A percentile compares a stretch with the other conserved stretches of the same genome.
Evolutionary conservation across 1,284 basidiomycete species (phyloP).

Genomic region (Cryptococcus depauperatus): DNA sequence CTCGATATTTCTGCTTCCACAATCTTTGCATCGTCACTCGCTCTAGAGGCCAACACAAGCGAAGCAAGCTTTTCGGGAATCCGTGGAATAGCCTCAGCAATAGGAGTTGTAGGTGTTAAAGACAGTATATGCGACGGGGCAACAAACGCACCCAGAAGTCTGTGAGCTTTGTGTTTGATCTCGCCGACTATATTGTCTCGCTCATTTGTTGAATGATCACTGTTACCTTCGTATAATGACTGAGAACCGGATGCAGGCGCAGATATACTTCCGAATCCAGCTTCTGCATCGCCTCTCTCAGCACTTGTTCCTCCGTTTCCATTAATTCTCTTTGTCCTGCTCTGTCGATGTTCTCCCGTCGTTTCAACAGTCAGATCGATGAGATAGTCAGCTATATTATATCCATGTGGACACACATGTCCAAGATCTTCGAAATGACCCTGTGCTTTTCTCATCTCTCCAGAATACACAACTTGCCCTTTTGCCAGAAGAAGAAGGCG

Average conservation of each 20-base stretch:
- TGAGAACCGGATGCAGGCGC: neutral
- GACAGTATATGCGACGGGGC: conserved; percentile 37
- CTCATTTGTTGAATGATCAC: no score
- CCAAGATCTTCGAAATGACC: conserved; percentile 73
- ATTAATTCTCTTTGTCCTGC: no score
- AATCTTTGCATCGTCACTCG: conserved; percentile 58
- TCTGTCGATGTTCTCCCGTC: conserved; percentile 37
- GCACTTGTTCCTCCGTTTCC: no score
- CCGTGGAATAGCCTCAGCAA: conserved; percentile 36
- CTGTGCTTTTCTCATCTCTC: conserved; percentile 64
- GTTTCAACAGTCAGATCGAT: conserved; percentile 85
- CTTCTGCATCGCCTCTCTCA: neutral
- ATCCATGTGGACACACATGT: conserved; percentile 81
- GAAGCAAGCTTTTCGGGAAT: conserved; percentile 60
- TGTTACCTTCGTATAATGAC: neutral
- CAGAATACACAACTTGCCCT: conserved; percentile 76
- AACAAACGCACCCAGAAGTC: conserved; percentile 60
- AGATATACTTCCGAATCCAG: no score
- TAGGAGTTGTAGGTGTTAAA: neutral
- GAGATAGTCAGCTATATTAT: conserved; percentile 91
- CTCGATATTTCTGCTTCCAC: conserved; percentile 60
- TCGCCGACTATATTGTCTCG: conserved; percentile 10
- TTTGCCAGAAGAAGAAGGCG: conserved; percentile 76
- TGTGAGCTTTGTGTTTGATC: conserved; percentile 66
- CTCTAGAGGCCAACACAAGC: conserved; percentile 65